Base-by-base conservation (phyloP, 2,329 filamentous ascomycete genomes). In the Neonectria magnoliae region DNA sequence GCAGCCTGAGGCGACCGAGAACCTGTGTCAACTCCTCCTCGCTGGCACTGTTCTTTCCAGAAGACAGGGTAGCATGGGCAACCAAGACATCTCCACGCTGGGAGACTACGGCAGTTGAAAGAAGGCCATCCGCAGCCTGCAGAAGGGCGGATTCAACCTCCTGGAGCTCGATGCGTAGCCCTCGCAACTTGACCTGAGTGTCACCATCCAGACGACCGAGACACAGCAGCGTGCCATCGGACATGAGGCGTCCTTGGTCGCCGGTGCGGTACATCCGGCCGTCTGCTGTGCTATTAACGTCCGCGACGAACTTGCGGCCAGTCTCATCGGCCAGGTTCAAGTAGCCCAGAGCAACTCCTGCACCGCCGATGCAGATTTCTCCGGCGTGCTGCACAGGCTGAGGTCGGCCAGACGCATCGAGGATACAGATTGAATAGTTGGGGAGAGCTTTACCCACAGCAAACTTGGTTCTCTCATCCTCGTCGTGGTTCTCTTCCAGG, bases 401-500 rank as follows among this genome's bases (percentile, higher is more conserved):
- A n/a, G 56, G 68, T 16, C 22, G 54, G 7, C 54, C 64, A 2
- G 74, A 59, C 8, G 71, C 64, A 57, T 83, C 79, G 2, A 85
- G 72, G 11, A 86, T 77, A 62, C 82, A 84, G 2, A 81, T 67
- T 1, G 78, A 75, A 1, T 78, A 75, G 65, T 80, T 80, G 1
- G 74, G 70, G 5, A 76, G 55, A 1, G 71, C 47, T 31, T 59
- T 57, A 4, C 73, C 73, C 18, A 66, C 62, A 13, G 65, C 47
- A 18, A 48, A 59, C 47, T 31, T 53, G 36, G 31, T 16, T 20
- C 22, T 59, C 29, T 51, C 60, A 14, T 45, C 14, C 7, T 57
- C 44, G 4, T 44, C 54, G n/a, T 51, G 41, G 13, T 22, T 50
- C 16, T 31, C 38, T 3, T 44, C 45, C 10, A 56, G 47, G 10